Evolutionary conservation across 768 basidiomycete genomes (phyloP), one percentile per base, ranked within the genome.

Genomic region (Lactarius psammicola): DNA sequence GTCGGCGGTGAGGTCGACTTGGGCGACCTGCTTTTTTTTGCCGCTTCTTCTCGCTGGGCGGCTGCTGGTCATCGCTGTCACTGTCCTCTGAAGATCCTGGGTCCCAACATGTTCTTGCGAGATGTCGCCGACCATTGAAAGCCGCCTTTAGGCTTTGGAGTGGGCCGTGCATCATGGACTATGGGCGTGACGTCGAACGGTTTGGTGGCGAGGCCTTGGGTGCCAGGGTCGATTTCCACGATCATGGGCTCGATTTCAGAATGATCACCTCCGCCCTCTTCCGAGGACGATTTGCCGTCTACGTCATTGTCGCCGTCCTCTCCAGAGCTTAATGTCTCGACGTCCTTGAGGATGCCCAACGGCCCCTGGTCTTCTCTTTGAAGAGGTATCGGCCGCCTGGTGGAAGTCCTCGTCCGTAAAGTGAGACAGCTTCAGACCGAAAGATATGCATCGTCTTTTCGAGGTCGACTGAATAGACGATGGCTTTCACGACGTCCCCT

Each of bases 401-500:
- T n/a, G n/a, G n/a, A n/a, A n/a, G n/a, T n/a, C n/a, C n/a, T n/a
- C n/a, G n/a, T n/a, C n/a, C n/a, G n/a, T n/a, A n/a, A n/a, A n/a
- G n/a, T n/a, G n/a, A n/a, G n/a, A n/a, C n/a, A n/a, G n/a, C n/a
- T n/a, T n/a, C n/a, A n/a, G n/a, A 3, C 86, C 82, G 63, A 90
- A 81, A 59, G 92, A 89, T 63, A 99, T 81, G 65, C 94, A 92
- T 54, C 87, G 87, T 71, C 89, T 92, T 65, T n/a, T 88, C 87
- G 31, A 82, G 81, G 68, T 95, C 88, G 62, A 95, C 80, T 10
- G 83, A 83, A 42, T 89, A 75, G 53, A 99, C 82, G 57, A 88
- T 75, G 2, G 90, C 92, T 75, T 89, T 92, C 67, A 98, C 91
- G 46, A 81, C 82, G 76, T 98, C 94, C 6, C 94, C 94, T 74